A percentile compares a stretch with the other conserved stretches of the same genome.
Conservation (phyloP, 1,284 basidiomycete species). For the Naganishia sp. region DNA sequence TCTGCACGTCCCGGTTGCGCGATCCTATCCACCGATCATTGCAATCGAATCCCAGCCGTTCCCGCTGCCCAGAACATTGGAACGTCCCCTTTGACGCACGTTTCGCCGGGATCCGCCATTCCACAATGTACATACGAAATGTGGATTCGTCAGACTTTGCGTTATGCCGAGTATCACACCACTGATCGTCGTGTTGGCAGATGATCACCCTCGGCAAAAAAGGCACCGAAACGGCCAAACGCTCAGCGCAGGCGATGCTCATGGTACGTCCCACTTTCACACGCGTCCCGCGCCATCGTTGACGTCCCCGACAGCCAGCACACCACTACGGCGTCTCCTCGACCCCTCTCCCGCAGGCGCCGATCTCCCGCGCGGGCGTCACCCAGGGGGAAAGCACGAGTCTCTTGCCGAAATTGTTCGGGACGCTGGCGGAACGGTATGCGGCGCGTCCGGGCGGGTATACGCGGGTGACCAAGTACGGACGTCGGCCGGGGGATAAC, state of each 20-base stretch:
- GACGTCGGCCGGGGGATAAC: conserved; percentile 85
- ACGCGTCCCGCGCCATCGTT: background rate
- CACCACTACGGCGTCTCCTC: conserved; percentile 36
- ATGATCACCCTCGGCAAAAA: conserved; percentile 87
- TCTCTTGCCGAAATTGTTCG: conserved; percentile 78
- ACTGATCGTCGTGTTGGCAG: conserved; percentile 54
- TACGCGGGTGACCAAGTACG: conserved; percentile 89
- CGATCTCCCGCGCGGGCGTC: conserved; percentile 25
- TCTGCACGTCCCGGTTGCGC: too few relatives aligned
- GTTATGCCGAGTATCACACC: too few relatives aligned
- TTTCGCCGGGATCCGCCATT: too few relatives aligned
- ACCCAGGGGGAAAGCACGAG: conserved; percentile 56
- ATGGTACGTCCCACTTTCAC: conserved; percentile 13
- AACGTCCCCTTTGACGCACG: too few relatives aligned
- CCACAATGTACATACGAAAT: too few relatives aligned
- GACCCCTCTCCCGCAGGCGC: conserved; percentile 26
- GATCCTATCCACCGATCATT: too few relatives aligned
- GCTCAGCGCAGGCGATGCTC: conserved; percentile 31
- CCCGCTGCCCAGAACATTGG: too few relatives aligned
- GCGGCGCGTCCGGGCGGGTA: conserved; percentile 84
- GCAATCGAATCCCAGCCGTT: too few relatives aligned
- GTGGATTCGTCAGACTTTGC: too few relatives aligned
- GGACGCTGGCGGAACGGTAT: conserved; percentile 78
- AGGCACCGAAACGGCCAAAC: conserved; percentile 58
- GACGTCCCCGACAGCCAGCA: conserved; percentile 41